These are phyloP conservation scores for Pseudogymnoascus sp. DNA, from an alignment of 2,329 filamentous ascomycete genomes.

Conservation along the genomic window DNA sequence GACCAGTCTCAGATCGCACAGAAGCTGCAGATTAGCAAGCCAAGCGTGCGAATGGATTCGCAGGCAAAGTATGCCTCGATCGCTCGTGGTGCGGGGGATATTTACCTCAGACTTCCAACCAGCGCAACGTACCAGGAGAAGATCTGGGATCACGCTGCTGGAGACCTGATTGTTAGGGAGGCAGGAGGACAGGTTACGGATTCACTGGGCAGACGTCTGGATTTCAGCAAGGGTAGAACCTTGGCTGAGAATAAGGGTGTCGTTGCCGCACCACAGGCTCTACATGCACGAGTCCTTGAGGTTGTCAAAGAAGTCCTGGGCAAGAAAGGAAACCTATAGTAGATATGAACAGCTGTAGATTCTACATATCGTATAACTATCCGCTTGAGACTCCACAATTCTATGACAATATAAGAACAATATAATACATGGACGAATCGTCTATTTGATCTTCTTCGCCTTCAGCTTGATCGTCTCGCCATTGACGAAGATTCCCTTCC, in stretches of 20 bases:
- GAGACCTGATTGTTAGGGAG: constrained; percentile 87
- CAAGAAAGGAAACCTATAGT: constrained; percentile 26
- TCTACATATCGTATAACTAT: constrained; percentile 6
- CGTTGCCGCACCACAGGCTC: constrained; percentile 69
- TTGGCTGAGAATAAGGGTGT: constrained; percentile 88
- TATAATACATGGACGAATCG: constrained; percentile 14
- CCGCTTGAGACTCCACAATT: not conserved
- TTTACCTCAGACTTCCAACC: constrained; percentile 84
- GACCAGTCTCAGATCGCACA: constrained; percentile 79
- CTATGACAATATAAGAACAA: constrained; percentile 21
- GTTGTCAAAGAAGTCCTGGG: constrained; percentile 73
- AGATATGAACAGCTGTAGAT: constrained; percentile 10
- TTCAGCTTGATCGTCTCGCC: constrained; percentile 97
- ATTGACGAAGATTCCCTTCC: constrained; percentile 97
- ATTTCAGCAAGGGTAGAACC: constrained; percentile 81
- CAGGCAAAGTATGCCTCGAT: constrained; percentile 98
- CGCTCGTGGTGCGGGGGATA: constrained; percentile 83
- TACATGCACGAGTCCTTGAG: constrained; percentile 68
- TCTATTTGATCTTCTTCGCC: constrained; percentile 91
- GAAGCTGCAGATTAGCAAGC: constrained; percentile 75
- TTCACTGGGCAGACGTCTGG: constrained; percentile 70
- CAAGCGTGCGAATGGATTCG: constrained; percentile 93
- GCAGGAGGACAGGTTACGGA: constrained; percentile 90
- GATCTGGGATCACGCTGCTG: constrained; percentile 98
- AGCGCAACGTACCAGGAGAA: constrained; percentile 91